A percentile compares a stretch with the other conserved stretches of the same genome.
Evolutionary conservation across 2,329 filamentous ascomycete species (phyloP).

Genomic region (Cercospora sesami): DNA sequence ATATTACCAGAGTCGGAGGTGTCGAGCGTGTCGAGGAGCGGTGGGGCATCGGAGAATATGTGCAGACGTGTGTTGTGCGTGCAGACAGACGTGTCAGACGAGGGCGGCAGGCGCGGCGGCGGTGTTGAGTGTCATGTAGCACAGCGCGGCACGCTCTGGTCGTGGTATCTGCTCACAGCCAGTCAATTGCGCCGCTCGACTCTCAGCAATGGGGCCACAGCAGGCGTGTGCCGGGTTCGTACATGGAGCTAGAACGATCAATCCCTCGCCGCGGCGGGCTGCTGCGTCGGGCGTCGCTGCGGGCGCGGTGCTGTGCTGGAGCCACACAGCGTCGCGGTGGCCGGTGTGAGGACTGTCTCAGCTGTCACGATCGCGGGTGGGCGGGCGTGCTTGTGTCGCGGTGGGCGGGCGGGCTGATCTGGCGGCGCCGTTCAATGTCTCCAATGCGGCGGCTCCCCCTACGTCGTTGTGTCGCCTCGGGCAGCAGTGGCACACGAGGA

Average conservation of each 20-base stretch:
- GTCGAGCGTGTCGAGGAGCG: neutral
- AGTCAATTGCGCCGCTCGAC: conserved; percentile 14
- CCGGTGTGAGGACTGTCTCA: neutral
- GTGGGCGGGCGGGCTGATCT: neutral
- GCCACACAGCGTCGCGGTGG: neutral
- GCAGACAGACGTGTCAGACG: conserved; percentile 3
- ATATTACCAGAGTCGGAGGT: neutral
- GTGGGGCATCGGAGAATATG: conserved; percentile 21
- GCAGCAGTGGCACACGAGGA: conserved; percentile 5
- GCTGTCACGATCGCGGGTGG: conserved; percentile 2
- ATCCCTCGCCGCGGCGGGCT: neutral
- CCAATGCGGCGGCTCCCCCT: neutral
- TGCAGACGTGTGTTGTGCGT: neutral
- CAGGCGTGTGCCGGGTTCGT: conserved; percentile 23
- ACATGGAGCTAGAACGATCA: conserved; percentile 11
- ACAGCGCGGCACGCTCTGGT: conserved; percentile 16
- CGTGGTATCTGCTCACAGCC: conserved; percentile 13
- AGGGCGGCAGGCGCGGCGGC: neutral
- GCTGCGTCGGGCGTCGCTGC: neutral
- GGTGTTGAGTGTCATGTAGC: conserved; percentile 16
- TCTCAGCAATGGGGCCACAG: conserved; percentile 7
- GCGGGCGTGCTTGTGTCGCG: conserved; percentile 8
- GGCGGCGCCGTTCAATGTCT: neutral
- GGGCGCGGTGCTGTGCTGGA: neutral
- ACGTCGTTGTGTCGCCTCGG: conserved; percentile 13